phyloP scores from a whole-genome alignment of 768 basidiomycete species.

The Coprinopsis sp. region DNA sequence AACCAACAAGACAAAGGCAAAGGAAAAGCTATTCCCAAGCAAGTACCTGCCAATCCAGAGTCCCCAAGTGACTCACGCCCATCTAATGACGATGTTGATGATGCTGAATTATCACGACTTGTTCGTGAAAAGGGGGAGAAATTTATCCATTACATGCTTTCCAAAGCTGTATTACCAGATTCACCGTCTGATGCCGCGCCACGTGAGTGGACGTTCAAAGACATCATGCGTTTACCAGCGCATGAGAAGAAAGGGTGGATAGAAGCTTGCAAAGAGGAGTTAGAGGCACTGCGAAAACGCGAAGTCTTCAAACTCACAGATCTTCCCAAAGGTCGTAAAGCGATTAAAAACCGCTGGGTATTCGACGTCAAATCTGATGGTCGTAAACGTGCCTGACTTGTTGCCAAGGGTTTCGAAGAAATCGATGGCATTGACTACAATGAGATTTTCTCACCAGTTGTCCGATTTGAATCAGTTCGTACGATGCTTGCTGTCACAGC shows the following conservation, averaged over 20 bases:
- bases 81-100: neutral
- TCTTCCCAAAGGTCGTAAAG: slow-evolving; percentile 10
- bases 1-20: no score
- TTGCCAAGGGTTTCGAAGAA: slow-evolving; percentile 18
- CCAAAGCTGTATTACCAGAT: neutral
- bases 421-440: slow-evolving; percentile 11
- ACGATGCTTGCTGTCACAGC: neutral
- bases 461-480: slow-evolving; percentile 5
- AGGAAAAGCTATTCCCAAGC: neutral
- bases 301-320: slow-evolving; percentile 2
- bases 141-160: neutral
- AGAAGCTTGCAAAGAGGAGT: slow-evolving; percentile 4
- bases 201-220: slow-evolving; percentile 2
- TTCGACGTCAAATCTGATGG: slow-evolving; percentile 17
- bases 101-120: neutral
- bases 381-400: slow-evolving; percentile 12
- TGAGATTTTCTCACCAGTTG: slow-evolving; percentile 12
- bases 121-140: slow-evolving; percentile 7
- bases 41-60: neutral
- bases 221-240: neutral
- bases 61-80: neutral
- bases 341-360: slow-evolving; percentile 18
- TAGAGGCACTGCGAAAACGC: slow-evolving; percentile 7
- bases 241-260: slow-evolving; percentile 6
- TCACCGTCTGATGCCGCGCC: neutral